Evolutionary conservation across 129 eudicot genomes (phyloP), one percentile per base, ranked within the genome.

Genomic region (Flaveria sonorensis): DNA sequence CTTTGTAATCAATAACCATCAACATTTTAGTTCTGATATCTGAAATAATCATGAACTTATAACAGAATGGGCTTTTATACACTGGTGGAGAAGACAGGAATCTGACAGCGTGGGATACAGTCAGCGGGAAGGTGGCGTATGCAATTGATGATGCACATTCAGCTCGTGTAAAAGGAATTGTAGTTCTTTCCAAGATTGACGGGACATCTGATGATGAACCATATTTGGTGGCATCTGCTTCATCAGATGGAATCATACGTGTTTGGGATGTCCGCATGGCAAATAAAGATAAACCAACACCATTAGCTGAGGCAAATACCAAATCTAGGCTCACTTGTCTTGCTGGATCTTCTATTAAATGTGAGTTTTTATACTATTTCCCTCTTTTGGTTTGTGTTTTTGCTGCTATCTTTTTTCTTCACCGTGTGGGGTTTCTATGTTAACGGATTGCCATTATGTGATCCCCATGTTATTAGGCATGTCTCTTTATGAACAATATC

Each of bases 321-420:
- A 91, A 85, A 72, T 95, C 99, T 62, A 91, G 99, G 79, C 87
- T 95, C 67, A 91, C 99, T 80, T 95, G 97, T 82, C 99, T 95
- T 76, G 99, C 97, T 30, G 99, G 99, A 47, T 95, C 97, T 43
- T 88, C 99, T 36, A 4, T 92, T 55, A 89, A 81, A 84, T 83
- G 99, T 92, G 76, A 80, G 97, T 83, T 32, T 60, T 45, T 30
- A n/a, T 43, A 30, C 26, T 24, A 3, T 28, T 19, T 16, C 43
- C 28, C 3, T 79, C 13, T 23, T 50, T 42, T 0, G 28, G 18
- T 13, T 20, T 77, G 47, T 57, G 12, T 1, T 12, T 36, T 36
- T 36, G 40, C 40, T 36, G 40, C 40, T 36, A 36, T 36, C 40
- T 36, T 36, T 36, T 5, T 32, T 32, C 39, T 32, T 32, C 7